Conservation (phyloP, 805 yeast species). For the Komagataella populi region DNA sequence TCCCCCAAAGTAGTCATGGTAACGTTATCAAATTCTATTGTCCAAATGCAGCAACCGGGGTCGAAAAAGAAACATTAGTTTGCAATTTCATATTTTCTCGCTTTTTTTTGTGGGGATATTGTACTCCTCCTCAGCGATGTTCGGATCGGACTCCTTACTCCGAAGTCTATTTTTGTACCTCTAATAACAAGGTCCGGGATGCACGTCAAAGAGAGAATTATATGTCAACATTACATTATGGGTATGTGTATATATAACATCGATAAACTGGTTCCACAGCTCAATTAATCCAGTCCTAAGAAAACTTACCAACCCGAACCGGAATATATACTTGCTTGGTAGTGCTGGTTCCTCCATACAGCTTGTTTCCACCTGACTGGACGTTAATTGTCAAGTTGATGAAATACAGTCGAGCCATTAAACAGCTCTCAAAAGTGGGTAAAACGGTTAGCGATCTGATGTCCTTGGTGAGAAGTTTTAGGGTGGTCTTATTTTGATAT, state of each 20-base stretch:
- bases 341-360: neutral
- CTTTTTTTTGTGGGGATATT: neutral
- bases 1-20: neutral
- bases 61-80: neutral
- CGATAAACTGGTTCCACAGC: too few species aligned
- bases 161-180: neutral
- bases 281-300: neutral
- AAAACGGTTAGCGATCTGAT: constrained; percentile 24
- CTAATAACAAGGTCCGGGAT: neutral
- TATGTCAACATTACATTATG: too few species aligned
- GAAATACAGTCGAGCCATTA: constrained; percentile 42
- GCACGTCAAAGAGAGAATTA: neutral
- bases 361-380: neutral
- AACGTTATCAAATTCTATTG: neutral
- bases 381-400: constrained; percentile 1
- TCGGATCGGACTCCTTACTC: neutral
- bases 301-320: neutral
- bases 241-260: too few species aligned
- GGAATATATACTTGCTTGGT: neutral
- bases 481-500: neutral
- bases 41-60: neutral
- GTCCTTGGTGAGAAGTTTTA: too few species aligned
- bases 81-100: neutral
- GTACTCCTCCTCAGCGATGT: neutral
- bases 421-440: constrained; percentile 53